Base-by-base conservation (phyloP, 176 grass and related monocot genomes). In the Bonia amplexicaulis region DNA sequence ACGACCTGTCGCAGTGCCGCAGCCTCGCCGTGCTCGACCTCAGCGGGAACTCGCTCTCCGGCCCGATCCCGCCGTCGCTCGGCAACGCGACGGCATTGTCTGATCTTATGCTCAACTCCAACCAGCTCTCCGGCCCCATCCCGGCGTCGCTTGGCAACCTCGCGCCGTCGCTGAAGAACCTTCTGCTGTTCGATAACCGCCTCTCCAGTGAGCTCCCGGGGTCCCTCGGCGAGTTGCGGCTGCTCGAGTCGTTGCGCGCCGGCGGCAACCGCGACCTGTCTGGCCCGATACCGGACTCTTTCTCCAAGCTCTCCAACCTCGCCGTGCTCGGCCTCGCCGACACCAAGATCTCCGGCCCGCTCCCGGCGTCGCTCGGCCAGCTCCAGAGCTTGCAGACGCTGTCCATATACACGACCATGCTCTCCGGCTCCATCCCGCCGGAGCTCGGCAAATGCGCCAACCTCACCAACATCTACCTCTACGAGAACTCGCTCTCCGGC, bases 401-500 rank as follows among this genome's bases (percentile, higher is more conserved):
- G 2, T 98, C 96, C 65, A 73, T 95, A 45, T 98, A 98, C 90
- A 98, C 96, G 1, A 64, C 96, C 9, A 66, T 80, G 78, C 88
- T 99, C 2, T 87, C 88, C 6, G 96, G 96, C 26, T 74, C 88
- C 27, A 96, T 99, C 87, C 96, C 96, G 27, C 49, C 91, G 46
- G 96, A 96, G 84, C 91, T 98, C 12, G 93, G 88, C 1, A 89
- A 86, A 25, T 98, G 96, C 69, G 41, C 81, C 39, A 90, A 91
- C 73, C 94, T 98, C 74, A 91, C 91, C 69, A 90, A 84, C 78
- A 26, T 98, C 25, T 98, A 94, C 84, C 93, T 98, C 52, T 98
- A 98, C 73, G 96, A 98, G 80, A 98, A 98, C 85, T 84, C 86
- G 12, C 88, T 99, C 9, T 92, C 96, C 1, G 93, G 96, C 5